Conservation (phyloP, 2,329 filamentous ascomycete genomes). For the Talaromyces sp. region DNA sequence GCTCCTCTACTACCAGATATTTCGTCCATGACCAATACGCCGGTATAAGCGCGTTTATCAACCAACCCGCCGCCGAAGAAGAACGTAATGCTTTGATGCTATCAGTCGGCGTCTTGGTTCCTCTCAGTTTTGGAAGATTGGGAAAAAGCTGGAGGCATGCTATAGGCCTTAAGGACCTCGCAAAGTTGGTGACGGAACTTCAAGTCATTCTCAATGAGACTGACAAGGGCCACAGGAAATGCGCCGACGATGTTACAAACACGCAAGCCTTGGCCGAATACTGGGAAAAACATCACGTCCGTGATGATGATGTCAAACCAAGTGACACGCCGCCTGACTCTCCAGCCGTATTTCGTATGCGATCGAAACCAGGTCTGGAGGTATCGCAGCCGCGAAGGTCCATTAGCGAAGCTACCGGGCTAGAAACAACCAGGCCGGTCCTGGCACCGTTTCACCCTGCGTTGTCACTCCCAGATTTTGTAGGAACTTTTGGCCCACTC, state of each 20-base stretch:
- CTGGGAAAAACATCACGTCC: conserved; percentile 56
- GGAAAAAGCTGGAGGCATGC: conserved; percentile 89
- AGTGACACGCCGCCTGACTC: conserved; percentile 50
- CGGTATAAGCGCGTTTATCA: conserved; percentile 87
- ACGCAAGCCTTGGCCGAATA: conserved; percentile 67
- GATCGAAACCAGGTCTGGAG: conserved; percentile 46
- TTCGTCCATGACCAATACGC: conserved; percentile 83
- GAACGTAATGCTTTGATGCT: conserved; percentile 89
- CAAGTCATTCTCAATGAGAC: conserved; percentile 5
- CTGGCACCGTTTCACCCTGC: conserved; percentile 80
- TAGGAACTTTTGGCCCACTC: conserved; percentile 82
- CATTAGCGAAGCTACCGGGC: conserved; percentile 38
- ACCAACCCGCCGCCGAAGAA: conserved; percentile 70
- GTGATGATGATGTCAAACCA: conserved; percentile 32
- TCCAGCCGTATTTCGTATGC: conserved; percentile 45
- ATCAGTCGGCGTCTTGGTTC: conserved; percentile 82
- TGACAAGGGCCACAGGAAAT: conserved; percentile 30
- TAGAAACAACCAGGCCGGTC: conserved; percentile 46
- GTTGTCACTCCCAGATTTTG: conserved; percentile 68
- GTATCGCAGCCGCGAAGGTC: conserved; percentile 28
- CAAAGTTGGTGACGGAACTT: conserved; percentile 48
- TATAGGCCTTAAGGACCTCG: conserved; percentile 67
- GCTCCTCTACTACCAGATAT: conserved; percentile 63
- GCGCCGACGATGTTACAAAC: conserved; percentile 62
- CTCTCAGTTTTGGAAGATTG: conserved; percentile 75